Evolutionary conservation across 176 grass and related monocot genomes (phyloP), one percentile per base, ranked within the genome.

Genomic region (Urochloa ruziziensis): DNA sequence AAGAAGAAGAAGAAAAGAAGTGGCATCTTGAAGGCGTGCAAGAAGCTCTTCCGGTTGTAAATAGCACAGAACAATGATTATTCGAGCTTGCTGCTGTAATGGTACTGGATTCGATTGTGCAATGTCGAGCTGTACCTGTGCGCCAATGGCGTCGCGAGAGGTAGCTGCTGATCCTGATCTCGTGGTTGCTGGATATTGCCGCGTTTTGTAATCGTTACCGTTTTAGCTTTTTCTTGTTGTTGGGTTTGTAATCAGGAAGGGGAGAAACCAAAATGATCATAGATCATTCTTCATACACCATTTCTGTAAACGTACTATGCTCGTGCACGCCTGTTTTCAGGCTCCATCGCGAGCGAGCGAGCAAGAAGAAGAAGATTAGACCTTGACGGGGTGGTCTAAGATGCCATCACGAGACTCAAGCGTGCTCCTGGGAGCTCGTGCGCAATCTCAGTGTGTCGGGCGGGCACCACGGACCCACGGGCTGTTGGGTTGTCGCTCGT

Each of bases 1-100:
- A 37, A 37, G 37, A 15, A 4, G n/a, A 91, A 33, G 82, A 87
- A 83, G 82, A 82, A 78, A 59, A 44, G 13, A 39, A 66, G 88
- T 7, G 62, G 43, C 49, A 67, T 90, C 67, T 4, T 86, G 49
- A 90, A 35, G 84, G 88, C 80, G 21, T 86, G 88, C 88, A 90
- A 78, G 81, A 91, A 81, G 54, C 62, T 86, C 39, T 28, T 89
- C 85, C 62, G 70, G 69, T 23, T 86, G 84, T 90, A 56, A 79
- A 72, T 64, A 60, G 39, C 23, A 15, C 2, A n/a, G n/a, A n/a
- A n/a, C n/a, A n/a, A n/a, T n/a, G n/a, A n/a, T n/a, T n/a, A 5
- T 43, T 39, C 6, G 17, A 53, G 48, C 67, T 59, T 39, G 37
- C 73, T 69, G 39, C 71, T 51, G 39, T 43, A 29, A 78, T 6